Conservation (phyloP, 805 yeast genomes). For the Ogataea henricii region DNA sequence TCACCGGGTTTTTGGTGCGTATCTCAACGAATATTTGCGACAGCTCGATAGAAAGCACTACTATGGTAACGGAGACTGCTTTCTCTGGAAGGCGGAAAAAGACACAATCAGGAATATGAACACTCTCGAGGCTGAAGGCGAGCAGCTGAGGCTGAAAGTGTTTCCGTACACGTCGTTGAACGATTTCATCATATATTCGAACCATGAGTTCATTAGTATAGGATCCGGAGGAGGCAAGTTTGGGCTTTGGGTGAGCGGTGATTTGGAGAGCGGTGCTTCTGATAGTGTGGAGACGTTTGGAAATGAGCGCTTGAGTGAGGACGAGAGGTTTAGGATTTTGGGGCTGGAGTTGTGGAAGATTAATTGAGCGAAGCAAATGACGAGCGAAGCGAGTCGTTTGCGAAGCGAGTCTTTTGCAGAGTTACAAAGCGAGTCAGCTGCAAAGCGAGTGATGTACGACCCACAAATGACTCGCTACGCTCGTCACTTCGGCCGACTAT, state of each 20-base stretch:
- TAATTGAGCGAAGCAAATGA: slow-evolving; percentile 29
- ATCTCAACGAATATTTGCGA: slow-evolving; percentile 68
- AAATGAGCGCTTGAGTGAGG: slow-evolving; percentile 63
- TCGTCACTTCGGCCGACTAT: too few relatives aligned
- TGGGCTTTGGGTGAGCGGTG: slow-evolving; percentile 85
- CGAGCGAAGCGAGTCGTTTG: background rate
- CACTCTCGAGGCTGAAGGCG: slow-evolving; percentile 17
- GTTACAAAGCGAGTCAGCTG: too few relatives aligned
- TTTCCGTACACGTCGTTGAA: slow-evolving; percentile 87
- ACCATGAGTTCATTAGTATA: slow-evolving; percentile 71
- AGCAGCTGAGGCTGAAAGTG: slow-evolving; percentile 63
- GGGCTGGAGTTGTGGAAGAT: slow-evolving; percentile 88
- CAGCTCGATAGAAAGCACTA: slow-evolving; percentile 73
- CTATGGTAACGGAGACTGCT: slow-evolving; percentile 95
- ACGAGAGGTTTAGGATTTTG: slow-evolving; percentile 67
- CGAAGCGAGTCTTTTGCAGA: too few relatives aligned
- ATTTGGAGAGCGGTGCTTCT: slow-evolving; percentile 74
- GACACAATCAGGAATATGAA: slow-evolving; percentile 37
- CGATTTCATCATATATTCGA: slow-evolving; percentile 82
- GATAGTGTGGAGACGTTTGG: slow-evolving; percentile 84
- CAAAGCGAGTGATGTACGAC: too few relatives aligned
- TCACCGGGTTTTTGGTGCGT: slow-evolving; percentile 75
- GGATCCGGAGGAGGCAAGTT: slow-evolving; percentile 94
- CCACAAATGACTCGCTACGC: too few relatives aligned
- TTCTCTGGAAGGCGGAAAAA: slow-evolving; percentile 76